Evolutionary conservation across 768 basidiomycete genomes (phyloP).

Genomic region (Pulveroboletus sp.): DNA sequence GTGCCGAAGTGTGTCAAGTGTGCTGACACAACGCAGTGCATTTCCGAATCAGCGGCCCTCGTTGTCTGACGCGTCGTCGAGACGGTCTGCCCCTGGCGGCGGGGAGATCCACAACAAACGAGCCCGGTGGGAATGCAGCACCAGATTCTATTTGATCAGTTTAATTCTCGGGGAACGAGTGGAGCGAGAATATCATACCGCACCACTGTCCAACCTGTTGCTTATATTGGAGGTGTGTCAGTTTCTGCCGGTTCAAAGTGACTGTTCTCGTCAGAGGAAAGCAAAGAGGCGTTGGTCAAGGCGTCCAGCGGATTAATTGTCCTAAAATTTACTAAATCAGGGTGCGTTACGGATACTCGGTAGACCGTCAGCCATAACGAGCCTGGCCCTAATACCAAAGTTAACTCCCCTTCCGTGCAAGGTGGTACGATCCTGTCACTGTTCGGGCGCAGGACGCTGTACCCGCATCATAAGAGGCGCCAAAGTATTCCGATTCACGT

Average conservation of each 20-base stretch:
- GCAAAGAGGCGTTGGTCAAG: not conserved
- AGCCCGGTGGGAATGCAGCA: constrained; percentile 7
- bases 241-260: not conserved
- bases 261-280: not conserved
- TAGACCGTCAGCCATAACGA: not conserved
- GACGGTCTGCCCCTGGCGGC: not conserved
- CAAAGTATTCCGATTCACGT: not conserved
- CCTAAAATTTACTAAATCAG: not conserved
- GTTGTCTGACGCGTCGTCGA: constrained; percentile 1
- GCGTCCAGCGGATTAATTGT: not conserved
- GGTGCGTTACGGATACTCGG: not conserved
- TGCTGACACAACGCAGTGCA: constrained; percentile 21
- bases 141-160: not conserved
- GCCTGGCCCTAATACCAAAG: not conserved
- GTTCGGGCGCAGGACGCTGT: not conserved
- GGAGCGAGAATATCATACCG: not conserved
- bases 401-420: not conserved
- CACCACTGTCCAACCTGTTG: not conserved
- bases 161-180: not conserved
- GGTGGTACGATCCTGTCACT: not conserved
- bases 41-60: constrained; percentile 9
- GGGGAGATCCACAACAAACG: not conserved
- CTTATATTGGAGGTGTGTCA: not conserved
- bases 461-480: not conserved
- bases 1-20: constrained; percentile 19